phyloP scores from a whole-genome alignment of 169 alveolate genomes.

The Theileria equi region DNA sequence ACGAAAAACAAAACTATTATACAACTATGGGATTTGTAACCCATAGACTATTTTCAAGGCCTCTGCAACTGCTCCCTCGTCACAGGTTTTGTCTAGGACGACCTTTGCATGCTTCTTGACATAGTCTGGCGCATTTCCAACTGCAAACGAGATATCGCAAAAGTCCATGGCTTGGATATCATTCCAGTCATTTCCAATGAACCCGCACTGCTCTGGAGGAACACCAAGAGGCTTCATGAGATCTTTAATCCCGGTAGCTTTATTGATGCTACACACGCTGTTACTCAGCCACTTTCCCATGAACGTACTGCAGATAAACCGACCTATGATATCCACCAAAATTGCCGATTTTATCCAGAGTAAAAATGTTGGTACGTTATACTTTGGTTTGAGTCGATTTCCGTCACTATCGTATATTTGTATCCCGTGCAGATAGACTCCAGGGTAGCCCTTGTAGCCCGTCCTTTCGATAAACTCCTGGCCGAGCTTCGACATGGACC shows the following conservation, averaged over 20 bases:
- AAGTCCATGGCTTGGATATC: constrained; percentile 38
- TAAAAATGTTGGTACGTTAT: too few relatives aligned
- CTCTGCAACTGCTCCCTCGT: constrained; percentile 39
- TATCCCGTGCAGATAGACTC: constrained; percentile 13
- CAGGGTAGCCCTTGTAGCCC: too few relatives aligned
- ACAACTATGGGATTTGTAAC: too few relatives aligned
- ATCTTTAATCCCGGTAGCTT: constrained; percentile 28
- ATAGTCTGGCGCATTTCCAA: constrained; percentile 23
- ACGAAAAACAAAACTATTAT: too few relatives aligned
- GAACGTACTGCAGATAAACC: too few relatives aligned
- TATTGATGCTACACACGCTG: constrained; percentile 36
- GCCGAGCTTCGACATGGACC: too few relatives aligned
- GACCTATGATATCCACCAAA: too few relatives aligned
- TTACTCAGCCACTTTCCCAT: too few relatives aligned
- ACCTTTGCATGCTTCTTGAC: constrained; percentile 31
- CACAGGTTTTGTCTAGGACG: constrained; percentile 15
- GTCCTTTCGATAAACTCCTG: too few relatives aligned
- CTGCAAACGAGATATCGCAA: constrained; percentile 30
- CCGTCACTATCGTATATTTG: constrained; percentile 16
- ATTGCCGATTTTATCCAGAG: too few relatives aligned
- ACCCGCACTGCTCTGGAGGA: constrained; percentile 34
- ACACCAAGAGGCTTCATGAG: constrained; percentile 15
- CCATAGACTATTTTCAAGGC: constrained; percentile 12
- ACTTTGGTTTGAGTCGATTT: too few relatives aligned
- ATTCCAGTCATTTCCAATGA: constrained; percentile 39